Percentiles rank a stretch among this genome's conserved stretches.
phyloP scores from a whole-genome alignment of 2,329 filamentous ascomycete genomes.

The Penicillium verrucosum region DNA sequence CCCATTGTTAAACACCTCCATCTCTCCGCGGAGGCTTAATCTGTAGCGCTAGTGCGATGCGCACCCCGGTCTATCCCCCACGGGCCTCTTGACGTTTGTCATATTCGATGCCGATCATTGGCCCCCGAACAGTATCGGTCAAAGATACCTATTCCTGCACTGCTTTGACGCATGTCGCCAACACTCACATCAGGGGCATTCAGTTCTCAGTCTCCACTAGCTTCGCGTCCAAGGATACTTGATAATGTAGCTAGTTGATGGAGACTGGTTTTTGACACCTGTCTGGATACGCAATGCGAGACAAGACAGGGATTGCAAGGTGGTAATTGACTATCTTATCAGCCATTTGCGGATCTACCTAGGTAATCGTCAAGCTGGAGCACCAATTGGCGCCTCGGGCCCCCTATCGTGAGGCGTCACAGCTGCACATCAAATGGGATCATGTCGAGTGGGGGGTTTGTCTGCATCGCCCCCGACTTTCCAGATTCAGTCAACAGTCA shows the following conservation, averaged over 20 bases:
- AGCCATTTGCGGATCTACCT: slow-evolving; percentile 4
- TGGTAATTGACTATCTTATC: slow-evolving; percentile 15
- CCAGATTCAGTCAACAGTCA: not conserved
- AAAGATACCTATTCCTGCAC: not conserved
- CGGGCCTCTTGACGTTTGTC: not conserved
- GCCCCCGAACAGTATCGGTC: not conserved
- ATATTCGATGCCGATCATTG: not conserved
- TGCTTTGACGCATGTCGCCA: not conserved
- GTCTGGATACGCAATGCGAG: not conserved
- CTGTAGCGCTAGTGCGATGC: not conserved
- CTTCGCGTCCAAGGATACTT: not conserved
- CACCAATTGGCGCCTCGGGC: slow-evolving; percentile 9
- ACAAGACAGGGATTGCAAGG: not conserved
- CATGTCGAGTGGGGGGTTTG: not conserved
- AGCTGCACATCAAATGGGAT: not conserved
- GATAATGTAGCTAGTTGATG: not conserved
- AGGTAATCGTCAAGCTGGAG: not conserved
- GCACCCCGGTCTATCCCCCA: not conserved
- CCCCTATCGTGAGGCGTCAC: not conserved
- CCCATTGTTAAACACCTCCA: not conserved
- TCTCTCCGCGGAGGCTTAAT: not conserved
- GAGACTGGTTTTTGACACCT: not conserved
- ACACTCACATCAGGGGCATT: slow-evolving; percentile 1
- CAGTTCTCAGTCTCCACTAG: not conserved
- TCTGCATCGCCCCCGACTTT: not conserved